Conservation (phyloP, 352 stramenopile genomes). For the Lagenidium giganteum region DNA sequence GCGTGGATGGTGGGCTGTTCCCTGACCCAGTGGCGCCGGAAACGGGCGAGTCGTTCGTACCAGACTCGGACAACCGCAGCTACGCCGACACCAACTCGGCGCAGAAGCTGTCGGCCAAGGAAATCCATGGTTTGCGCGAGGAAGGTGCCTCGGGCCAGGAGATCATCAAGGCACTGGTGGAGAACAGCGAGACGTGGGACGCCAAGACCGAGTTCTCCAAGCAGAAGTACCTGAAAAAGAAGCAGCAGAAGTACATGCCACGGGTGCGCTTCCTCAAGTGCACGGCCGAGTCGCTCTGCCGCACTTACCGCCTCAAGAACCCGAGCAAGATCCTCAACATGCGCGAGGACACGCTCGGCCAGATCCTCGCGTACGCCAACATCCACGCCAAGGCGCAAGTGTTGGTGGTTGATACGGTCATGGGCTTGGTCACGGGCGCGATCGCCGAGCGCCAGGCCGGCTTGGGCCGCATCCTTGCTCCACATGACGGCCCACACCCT, state of each 20-base stretch:
- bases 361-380: slow-evolving; percentile 93
- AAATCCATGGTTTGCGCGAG: slow-evolving; percentile 67
- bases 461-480: slow-evolving; percentile 61
- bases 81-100: slow-evolving; percentile 85
- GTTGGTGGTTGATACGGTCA: slow-evolving; percentile 90
- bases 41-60: slow-evolving; percentile 74
- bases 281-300: slow-evolving; percentile 86
- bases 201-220: slow-evolving; percentile 95
- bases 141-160: slow-evolving; percentile 67
- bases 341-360: slow-evolving; percentile 90
- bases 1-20: slow-evolving; percentile 71
- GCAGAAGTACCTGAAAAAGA: slow-evolving; percentile 96
- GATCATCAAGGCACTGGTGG: slow-evolving; percentile 91
- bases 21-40: slow-evolving; percentile 78
- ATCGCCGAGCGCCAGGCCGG: slow-evolving; percentile 82
- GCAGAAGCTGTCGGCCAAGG: slow-evolving; percentile 64
- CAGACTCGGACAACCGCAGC: slow-evolving; percentile 69
- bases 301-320: slow-evolving; percentile 88
- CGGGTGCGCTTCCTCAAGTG: slow-evolving; percentile 81
- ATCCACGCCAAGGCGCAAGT: slow-evolving; percentile 86
- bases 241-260: slow-evolving; percentile 92
- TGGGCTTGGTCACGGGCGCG: slow-evolving; percentile 88
- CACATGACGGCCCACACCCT: slow-evolving; percentile 70
- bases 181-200: slow-evolving; percentile 94
- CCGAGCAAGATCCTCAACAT: slow-evolving; percentile 87